Evolutionary conservation across 495 filamentous ascomycete species (phyloP).

Genomic region (Baudoinia panamericana): DNA sequence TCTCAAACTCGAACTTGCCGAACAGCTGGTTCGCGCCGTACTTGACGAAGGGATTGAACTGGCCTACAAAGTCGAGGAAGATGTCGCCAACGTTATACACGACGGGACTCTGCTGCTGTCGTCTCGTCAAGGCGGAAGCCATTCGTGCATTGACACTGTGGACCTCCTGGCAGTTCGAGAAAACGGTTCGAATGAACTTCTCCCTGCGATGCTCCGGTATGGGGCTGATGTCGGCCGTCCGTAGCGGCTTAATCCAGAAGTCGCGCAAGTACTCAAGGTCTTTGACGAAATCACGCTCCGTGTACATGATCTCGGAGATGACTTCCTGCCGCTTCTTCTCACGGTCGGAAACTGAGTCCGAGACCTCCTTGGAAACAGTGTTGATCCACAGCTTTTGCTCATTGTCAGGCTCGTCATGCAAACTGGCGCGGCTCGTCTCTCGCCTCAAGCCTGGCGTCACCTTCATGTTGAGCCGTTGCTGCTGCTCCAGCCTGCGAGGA

Average conservation of each 20-base stretch:
- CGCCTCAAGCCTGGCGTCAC: conserved; percentile 75
- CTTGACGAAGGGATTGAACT: conserved; percentile 90
- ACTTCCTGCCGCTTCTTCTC: conserved; percentile 98
- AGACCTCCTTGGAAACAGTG: conserved; percentile 88
- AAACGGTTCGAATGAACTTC: conserved; percentile 84
- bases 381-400: conserved; percentile 99
- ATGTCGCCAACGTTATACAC: conserved; percentile 88
- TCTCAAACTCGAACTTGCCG: conserved; percentile 96
- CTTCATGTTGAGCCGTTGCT: conserved; percentile 82
- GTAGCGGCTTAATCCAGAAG: conserved; percentile 95
- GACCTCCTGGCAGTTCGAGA: conserved; percentile 92
- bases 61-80: conserved; percentile 80
- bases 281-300: conserved; percentile 97
- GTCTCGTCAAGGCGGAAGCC: conserved; percentile 71
- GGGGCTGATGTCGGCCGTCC: conserved; percentile 58
- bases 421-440: conserved; percentile 63
- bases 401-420: conserved; percentile 72
- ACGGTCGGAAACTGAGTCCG: conserved; percentile 70
- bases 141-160: conserved; percentile 78
- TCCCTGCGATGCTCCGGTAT: conserved; percentile 82
- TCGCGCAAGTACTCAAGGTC: conserved; percentile 95
- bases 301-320: conserved; percentile 98
- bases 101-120: conserved; percentile 80
- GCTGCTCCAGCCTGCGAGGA: conserved; percentile 85
- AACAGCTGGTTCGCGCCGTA: conserved; percentile 95